Conservation (phyloP, 306 rosid species). For the Senna tora region DNA sequence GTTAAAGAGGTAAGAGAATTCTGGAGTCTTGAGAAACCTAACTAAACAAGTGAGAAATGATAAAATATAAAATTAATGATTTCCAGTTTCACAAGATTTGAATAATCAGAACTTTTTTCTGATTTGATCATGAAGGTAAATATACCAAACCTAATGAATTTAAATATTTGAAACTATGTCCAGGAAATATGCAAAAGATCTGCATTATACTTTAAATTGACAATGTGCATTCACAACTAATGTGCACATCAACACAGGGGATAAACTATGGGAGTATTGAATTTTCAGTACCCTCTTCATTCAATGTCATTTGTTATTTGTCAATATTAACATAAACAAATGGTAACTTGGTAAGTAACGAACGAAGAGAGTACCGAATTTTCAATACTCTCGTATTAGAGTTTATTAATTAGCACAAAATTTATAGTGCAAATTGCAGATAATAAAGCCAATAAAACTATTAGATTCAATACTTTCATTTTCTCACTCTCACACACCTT, state of each 20-base stretch:
- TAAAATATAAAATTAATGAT: neutral
- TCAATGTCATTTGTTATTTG: no score
- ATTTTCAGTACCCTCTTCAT: no score
- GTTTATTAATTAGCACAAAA: neutral
- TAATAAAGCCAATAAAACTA: neutral
- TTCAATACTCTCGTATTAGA: no score
- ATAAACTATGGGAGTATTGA: no score
- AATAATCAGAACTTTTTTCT: neutral
- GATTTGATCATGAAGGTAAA: neutral
- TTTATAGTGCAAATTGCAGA: neutral
- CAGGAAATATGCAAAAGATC: constrained; percentile 6
- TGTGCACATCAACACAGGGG: neutral
- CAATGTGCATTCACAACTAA: no score
- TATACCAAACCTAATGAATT: constrained; percentile 12
- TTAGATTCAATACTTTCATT: constrained; percentile 11
- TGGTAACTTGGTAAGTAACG: no score
- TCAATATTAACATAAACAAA: no score
- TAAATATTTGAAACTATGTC: neutral
- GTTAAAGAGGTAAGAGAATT: neutral
- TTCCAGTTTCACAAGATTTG: constrained; percentile 2
- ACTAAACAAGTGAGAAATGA: constrained; percentile 25
- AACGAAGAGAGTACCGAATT: no score
- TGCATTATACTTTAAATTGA: neutral
- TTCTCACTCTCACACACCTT: constrained; percentile 58
- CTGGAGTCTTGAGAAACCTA: neutral